phyloP scores from a whole-genome alignment of 305 asterid species.

The Fraxinus ornus region DNA sequence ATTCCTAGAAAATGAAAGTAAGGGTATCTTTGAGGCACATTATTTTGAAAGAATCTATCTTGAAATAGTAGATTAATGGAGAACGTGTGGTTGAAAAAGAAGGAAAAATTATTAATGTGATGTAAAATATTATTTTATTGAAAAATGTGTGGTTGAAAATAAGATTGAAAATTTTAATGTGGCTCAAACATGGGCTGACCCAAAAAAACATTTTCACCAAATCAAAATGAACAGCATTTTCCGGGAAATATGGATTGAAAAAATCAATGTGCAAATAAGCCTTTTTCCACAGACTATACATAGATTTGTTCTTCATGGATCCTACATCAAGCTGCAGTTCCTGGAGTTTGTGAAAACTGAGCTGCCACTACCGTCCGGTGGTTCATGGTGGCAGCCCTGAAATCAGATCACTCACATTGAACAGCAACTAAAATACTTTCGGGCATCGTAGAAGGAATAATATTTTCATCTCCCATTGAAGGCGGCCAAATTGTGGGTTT shows the following conservation, averaged over 20 bases:
- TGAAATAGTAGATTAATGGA: no score
- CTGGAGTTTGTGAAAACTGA: neutral
- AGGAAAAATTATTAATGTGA: no score
- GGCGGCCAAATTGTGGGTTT: slow-evolving; percentile 47
- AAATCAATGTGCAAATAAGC: neutral
- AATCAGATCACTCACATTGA: neutral
- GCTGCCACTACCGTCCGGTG: neutral
- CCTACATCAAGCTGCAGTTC: neutral
- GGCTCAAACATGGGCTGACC: neutral
- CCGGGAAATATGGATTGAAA: neutral
- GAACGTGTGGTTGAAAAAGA: no score
- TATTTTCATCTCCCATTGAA: slow-evolving; percentile 44
- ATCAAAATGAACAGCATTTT: neutral
- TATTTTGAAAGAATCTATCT: no score
- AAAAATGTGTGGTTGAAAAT: no score
- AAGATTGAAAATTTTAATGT: no score
- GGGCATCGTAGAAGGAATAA: slow-evolving; percentile 4
- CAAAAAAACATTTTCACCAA: neutral
- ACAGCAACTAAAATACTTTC: neutral
- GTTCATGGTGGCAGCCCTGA: neutral
- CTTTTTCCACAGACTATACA: neutral
- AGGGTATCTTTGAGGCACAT: no score
- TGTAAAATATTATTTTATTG: no score
- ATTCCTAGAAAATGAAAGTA: neutral
- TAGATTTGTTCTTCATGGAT: neutral